Base-by-base conservation (phyloP, 768 basidiomycete species). In the Boletus sp. region DNA sequence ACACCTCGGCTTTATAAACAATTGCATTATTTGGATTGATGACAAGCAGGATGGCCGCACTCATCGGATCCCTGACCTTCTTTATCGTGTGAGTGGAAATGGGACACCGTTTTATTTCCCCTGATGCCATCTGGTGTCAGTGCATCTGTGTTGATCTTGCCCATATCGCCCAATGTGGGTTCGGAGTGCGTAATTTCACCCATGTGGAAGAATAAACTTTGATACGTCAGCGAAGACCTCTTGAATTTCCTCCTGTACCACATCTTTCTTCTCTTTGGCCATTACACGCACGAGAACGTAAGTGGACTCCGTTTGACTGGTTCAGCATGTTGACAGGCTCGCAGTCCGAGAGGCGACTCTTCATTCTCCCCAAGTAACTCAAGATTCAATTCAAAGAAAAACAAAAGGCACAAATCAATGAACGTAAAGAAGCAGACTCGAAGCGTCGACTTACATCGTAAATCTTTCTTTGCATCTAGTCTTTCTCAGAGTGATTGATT, bases 371-470 rank as follows among this genome's bases (percentile, higher is more conserved):
- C 18, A 83, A 86, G 65, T 88, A 90, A 71, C 80, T 92, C 59
- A 92, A 91, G 71, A 77, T 84, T 2, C 86, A 89, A 58, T 90
- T 80, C 67, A 71, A 77, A 75, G 80, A 89, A 75, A 81, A 86
- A 63, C 79, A 90, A 79, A 78, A 71, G 50, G 90, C 90, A 7
- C 89, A 92, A 69, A 78, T 90, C 45, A 87, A 89, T 61, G 90
- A 90, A 68, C 78, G 83, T 47, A 84, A 82, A 56, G 83, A 83
- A 51, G 83, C 86, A 6, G 94, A 94, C 61, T 90, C 89, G 6
- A 95, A 94, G 69, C 80, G 87, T 20, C 82, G 89, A 17, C 77
- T 91, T 28, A 91, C 90, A 62, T 86, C 89, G 87, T 84, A 79
- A 75, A 83, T 80, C 0, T 65, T 73, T 46, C 70, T 73, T 50